Evolutionary conservation across 345 rosid genomes (phyloP), one percentile per base, ranked within the genome.

Genomic region (Gossypium mustelinum): DNA sequence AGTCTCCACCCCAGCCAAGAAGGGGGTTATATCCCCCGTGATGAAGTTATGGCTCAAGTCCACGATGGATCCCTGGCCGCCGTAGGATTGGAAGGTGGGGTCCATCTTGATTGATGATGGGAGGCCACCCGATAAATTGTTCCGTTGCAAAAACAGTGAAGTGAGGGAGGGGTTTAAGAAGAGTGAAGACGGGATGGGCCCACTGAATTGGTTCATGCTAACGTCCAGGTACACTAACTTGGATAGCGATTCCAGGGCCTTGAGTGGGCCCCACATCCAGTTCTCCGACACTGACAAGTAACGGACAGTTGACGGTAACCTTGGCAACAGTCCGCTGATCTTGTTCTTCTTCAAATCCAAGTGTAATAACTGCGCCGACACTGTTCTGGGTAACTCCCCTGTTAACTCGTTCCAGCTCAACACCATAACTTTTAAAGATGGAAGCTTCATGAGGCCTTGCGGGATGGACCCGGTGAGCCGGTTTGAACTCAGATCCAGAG

Each of bases 401-500:
- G 85, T 79, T 47, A 91, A 54, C 27, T 74, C 82, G 79, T 91
- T 91, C 9, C 87, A 84, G 50, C 86, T 72, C 79, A 93, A 75
- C 54, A 93, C 82, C 69, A 89, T 75, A 17, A 89, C 90, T 72
- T 82, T 86, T 74, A 90, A 84, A 9, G 44, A 68, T 7, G 86
- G 87, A 25, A 85, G 74, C 2, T 59, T 59, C 0, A 89, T 67
- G 56, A 93, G 82, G 51, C 73, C 76, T 0, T 84, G 79, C 3
- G 90, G 98, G 67, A 89, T 77, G 27, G 84, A 52, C n/a, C 97
- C 95, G 34, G 87, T 77, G 82, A 91, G 86, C 47, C 69, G 88
- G 89, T 91, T 93, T 84, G 76, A 79, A 71, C 94, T 90, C 75
- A 93, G 87, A 78, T 90, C 98, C 73, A 93, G 88, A 2, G 94